phyloP scores from a whole-genome alignment of 164 flowering plant genomes.

The Saururus chinensis region DNA sequence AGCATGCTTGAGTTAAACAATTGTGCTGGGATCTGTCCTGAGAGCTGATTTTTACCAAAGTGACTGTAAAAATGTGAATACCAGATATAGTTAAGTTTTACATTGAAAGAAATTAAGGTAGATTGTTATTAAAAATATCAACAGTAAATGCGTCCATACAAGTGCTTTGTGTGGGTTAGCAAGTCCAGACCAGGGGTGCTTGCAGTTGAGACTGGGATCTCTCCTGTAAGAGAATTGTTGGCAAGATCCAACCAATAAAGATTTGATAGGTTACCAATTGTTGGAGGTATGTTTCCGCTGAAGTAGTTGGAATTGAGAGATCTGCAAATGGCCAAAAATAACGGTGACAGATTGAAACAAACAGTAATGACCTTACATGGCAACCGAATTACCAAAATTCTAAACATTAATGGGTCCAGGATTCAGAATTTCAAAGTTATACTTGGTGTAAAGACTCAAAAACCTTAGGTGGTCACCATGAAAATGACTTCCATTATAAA shows the following conservation, averaged over 20 bases:
- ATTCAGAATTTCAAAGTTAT: no score
- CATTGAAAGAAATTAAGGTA: neutral
- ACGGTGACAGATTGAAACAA: neutral
- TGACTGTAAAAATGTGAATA: conserved; percentile 37
- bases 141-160: conserved; percentile 24
- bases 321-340: conserved; percentile 30
- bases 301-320: conserved; percentile 82
- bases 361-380: no score
- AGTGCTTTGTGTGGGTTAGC: conserved; percentile 67
- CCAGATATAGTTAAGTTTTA: neutral
- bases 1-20: conserved; percentile 68
- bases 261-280: conserved; percentile 64
- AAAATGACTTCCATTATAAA: neutral
- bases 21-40: conserved; percentile 52
- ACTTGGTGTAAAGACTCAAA: no score
- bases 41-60: conserved; percentile 78
- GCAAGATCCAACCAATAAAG: conserved; percentile 87
- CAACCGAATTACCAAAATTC: neutral
- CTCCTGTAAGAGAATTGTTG: conserved; percentile 71
- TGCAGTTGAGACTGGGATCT: conserved; percentile 61
- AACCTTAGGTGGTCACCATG: no score
- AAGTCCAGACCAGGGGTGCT: conserved; percentile 62
- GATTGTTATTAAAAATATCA: no score
- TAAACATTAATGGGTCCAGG: no score
- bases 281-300: conserved; percentile 59